Evolutionary conservation across 2,329 filamentous ascomycete genomes (phyloP), one percentile per base, ranked within the genome.

Genomic region (Colletotrichum tabaci): DNA sequence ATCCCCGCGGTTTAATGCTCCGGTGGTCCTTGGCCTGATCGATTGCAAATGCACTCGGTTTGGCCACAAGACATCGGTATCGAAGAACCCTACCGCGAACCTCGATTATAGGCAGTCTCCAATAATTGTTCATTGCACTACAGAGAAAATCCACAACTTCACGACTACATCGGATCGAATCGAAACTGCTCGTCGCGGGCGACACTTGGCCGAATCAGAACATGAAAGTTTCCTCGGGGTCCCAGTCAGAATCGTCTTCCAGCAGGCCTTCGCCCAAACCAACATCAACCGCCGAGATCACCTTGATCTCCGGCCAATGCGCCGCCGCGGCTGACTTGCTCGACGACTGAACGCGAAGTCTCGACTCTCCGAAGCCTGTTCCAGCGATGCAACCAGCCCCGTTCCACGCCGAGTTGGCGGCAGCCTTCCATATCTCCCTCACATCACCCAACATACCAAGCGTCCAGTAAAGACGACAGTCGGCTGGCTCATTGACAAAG

Each of bases 391-490:
- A 85, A 46, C 79, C 80, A 6, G 79, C 82, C 7, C 82, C 82
- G 68, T 82, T 78, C 73, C 83, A 84, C 4, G 82, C 82, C 2
- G 81, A 79, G 49, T 79, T 74, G 0, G 83, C 83, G 3, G 82
- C 82, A 12, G 82, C 80, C 76, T 84, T 84, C 86, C 86, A 88
- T 21, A 85, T 77, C 42, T 83, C 83, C 13, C 79, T 80, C 49
- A 85, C 81, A 73, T 87, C 84, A 16, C 77, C 80, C 53, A 85
- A 75, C 84, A 87, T 88, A 40, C 78, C 80, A 38, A 81, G 80
- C 1, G 86, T 87, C 80, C 85, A 87, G 78, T 82, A 87, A 46
- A 88, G 82, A n/a, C 86, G 81, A 74, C 86, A 88, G 75, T 87
- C 86, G 5, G 83, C 81, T 35, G 84, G 78, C 77, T 87, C 84